Conservation (phyloP, 1,284 basidiomycete genomes). For the Tylopilus sp. region DNA sequence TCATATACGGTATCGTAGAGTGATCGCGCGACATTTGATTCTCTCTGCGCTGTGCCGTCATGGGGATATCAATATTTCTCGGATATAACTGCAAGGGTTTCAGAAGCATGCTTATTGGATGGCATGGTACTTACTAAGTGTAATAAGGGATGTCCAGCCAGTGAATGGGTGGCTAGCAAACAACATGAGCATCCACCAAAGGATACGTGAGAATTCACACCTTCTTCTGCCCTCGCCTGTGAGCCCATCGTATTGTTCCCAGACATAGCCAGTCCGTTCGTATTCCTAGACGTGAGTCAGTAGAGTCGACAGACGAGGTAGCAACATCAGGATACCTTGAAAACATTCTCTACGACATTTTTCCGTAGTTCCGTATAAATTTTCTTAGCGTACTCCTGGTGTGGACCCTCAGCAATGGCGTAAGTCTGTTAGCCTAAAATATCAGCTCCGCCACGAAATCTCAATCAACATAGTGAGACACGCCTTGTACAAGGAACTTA, state of each 20-base stretch:
- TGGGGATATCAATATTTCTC: conserved; percentile 47
- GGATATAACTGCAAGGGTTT: conserved; percentile 43
- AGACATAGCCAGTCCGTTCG: conserved; percentile 85
- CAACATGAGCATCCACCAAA: conserved; percentile 7
- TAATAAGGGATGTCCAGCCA: conserved; percentile 85
- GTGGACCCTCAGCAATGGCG: conserved; percentile 71
- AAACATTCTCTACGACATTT: conserved; percentile 83
- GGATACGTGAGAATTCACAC: conserved; percentile 36
- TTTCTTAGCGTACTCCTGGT: conserved; percentile 65
- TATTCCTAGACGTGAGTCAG: conserved; percentile 65
- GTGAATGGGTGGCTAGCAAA: conserved; percentile 80
- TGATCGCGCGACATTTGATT: background rate
- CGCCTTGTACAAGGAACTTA: conserved; percentile 75
- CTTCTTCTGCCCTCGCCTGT: conserved; percentile 82
- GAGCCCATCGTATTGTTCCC: conserved; percentile 90
- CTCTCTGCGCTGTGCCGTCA: background rate
- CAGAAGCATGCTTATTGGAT: conserved; percentile 6
- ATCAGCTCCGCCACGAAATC: conserved; percentile 6
- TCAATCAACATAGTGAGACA: conserved; percentile 7
- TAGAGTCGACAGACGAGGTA: background rate
- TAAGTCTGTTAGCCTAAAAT: conserved; percentile 55
- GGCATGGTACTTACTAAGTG: conserved; percentile 55
- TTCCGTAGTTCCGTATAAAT: conserved; percentile 77
- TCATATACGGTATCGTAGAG: background rate
- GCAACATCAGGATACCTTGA: conserved; percentile 51